Percentiles rank a stretch among this genome's conserved stretches.
Evolutionary conservation across 495 filamentous ascomycete species (phyloP).

Genomic region (Aspergillus carlsbadensis): DNA sequence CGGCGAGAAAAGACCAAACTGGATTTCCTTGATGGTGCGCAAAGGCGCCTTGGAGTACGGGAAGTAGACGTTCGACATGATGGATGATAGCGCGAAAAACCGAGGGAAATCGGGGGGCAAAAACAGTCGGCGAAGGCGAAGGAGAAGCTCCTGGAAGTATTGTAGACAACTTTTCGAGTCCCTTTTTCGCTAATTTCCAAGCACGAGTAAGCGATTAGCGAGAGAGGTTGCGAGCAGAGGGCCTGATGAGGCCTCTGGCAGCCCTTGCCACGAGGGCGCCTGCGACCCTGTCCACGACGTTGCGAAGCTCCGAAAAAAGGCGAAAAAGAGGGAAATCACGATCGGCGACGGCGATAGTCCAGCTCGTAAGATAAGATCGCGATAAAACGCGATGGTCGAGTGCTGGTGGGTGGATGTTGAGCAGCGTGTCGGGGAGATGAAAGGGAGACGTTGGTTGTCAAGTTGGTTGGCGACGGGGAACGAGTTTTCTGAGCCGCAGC

Average conservation of each 20-base stretch:
- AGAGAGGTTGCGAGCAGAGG: conserved; percentile 41
- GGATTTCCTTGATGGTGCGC: conserved; percentile 95
- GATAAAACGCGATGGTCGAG: conserved; percentile 45
- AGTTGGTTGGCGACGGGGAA: conserved; percentile 44
- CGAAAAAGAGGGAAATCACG: conserved; percentile 24
- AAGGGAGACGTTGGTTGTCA: conserved; percentile 44
- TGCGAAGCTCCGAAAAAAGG: conserved; percentile 41
- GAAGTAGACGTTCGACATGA: conserved; percentile 92
- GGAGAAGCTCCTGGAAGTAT: conserved; percentile 4
- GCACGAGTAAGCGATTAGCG: conserved; percentile 28
- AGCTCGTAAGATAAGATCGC: conserved; percentile 38
- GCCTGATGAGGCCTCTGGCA: conserved; percentile 51
- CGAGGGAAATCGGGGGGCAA: conserved; percentile 7
- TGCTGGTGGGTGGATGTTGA: conserved; percentile 31
- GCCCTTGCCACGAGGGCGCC: conserved; percentile 57
- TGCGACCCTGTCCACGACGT: conserved; percentile 45
- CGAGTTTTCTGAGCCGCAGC: conserved; percentile 46
- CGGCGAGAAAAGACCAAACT: conserved; percentile 93
- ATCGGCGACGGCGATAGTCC: conserved; percentile 24
- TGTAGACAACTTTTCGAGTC: neutral
- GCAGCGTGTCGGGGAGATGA: conserved; percentile 39
- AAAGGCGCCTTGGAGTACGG: conserved; percentile 90
- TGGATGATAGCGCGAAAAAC: conserved; percentile 39
- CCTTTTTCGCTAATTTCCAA: conserved; percentile 7
- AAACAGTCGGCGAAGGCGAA: conserved; percentile 1